These are phyloP conservation scores for slime mould (Dictyostelium discoideum) DNA, from an alignment of 78 protist species.

Conservation along the genomic window DNA sequence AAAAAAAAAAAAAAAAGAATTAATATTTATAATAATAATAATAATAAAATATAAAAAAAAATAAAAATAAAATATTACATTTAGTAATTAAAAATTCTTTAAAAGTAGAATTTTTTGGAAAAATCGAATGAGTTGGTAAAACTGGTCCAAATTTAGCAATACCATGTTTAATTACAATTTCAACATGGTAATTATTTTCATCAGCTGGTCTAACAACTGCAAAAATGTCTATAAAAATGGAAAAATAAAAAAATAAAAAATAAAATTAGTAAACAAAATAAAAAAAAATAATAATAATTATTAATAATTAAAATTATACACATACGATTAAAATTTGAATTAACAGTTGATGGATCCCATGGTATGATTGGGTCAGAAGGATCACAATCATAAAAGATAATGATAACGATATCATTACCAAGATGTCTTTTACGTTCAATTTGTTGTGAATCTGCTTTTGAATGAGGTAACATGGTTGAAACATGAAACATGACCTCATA, in stretches of 20 bases:
- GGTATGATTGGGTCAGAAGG: conserved; percentile 1
- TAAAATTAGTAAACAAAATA: neutral
- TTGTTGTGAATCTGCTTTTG: conserved; percentile 67
- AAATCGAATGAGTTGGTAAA: conserved; percentile 26
- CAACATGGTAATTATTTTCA: conserved; percentile 39
- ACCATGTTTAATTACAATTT: conserved; percentile 31
- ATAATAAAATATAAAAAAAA: neutral
- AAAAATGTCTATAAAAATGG: conserved; percentile 29
- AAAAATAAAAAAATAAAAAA: neutral
- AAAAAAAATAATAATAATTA: neutral
- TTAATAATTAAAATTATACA: neutral
- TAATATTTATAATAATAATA: neutral
- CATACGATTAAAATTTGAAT: conserved; percentile 77
- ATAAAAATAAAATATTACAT: conserved; percentile 8
- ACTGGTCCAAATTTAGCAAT: conserved; percentile 40
- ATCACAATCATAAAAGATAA: conserved; percentile 70
- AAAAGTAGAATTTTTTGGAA: conserved; percentile 29
- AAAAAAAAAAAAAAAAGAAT: neutral
- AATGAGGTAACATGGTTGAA: conserved; percentile 70
- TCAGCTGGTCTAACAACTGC: conserved; percentile 64
- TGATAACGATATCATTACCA: conserved; percentile 82
- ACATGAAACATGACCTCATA: conserved; percentile 87
- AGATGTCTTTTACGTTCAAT: conserved; percentile 80
- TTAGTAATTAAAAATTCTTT: conserved; percentile 57
- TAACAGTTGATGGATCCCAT: conserved; percentile 68